Evolutionary conservation across 1,284 basidiomycete species (phyloP).

Genomic region (Ustilago curta): DNA sequence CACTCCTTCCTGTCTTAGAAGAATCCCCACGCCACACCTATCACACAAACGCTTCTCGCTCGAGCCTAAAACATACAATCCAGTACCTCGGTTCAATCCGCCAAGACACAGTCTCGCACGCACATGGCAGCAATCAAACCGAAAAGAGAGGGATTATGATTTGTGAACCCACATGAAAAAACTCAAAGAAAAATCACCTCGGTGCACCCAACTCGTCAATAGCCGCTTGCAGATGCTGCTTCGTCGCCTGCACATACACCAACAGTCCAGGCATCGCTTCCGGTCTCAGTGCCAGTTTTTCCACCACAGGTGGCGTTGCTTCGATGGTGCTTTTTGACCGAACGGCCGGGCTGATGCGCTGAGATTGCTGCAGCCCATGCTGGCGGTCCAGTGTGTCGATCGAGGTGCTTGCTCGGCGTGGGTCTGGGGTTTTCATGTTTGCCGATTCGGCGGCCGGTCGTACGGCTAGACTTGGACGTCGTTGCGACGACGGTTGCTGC

Average conservation of each 20-base stretch:
- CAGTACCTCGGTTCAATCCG: not conserved
- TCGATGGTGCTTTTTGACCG: constrained; percentile 20
- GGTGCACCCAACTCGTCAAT: constrained; percentile 22
- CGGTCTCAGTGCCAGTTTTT: constrained; percentile 50
- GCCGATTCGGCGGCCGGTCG: not conserved
- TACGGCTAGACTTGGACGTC: constrained; percentile 5
- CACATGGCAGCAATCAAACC: not conserved
- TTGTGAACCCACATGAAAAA: not conserved
- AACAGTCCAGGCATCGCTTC: constrained; percentile 58
- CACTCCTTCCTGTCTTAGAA: too few relatives aligned
- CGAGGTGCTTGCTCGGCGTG: constrained; percentile 20
- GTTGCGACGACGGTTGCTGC: not conserved
- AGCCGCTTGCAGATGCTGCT: constrained; percentile 45
- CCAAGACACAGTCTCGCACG: constrained; percentile 5
- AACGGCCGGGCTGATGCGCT: not conserved
- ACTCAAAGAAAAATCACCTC: not conserved
- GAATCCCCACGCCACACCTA: not conserved
- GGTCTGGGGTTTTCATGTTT: not conserved
- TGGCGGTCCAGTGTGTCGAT: constrained; percentile 20
- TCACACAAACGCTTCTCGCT: not conserved
- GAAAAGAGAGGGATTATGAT: not conserved
- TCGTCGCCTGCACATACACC: constrained; percentile 54
- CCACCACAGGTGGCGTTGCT: constrained; percentile 17
- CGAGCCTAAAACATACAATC: not conserved
- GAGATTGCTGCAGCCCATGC: constrained; percentile 1